Evolutionary conservation across 768 basidiomycete genomes (phyloP), one percentile per base, ranked within the genome.

Genomic region (Hebeloma cylindrosporum): DNA sequence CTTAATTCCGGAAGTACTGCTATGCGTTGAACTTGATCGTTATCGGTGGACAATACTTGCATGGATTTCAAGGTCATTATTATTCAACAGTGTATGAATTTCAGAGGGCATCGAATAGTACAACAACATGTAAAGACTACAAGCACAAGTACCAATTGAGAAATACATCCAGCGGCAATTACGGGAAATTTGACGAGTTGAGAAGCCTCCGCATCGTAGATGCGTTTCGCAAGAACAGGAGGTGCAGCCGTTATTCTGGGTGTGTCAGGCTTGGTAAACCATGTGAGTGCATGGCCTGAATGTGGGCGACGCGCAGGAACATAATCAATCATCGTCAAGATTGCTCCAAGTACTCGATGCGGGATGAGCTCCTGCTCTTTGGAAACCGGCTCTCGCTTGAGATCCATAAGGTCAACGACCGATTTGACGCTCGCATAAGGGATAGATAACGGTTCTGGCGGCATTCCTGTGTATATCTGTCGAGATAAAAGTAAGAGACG

Each of bases 1-100:
- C 43, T 68, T 32, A 60, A 51, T 28, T 48, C 60, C 11, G 53
- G 51, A 16, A 54, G 46, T 37, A 35, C 42, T 35, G 50, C 47
- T n/a, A 56, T 59, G 50, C 56, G 58, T 25, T 45, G 53, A 23
- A 48, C 40, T 30, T 56, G 42, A 40, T 14, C 10, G 28, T 18
- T 45, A 16, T 11, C 10, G 27, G 7, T 43, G 41, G 31, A 51
- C 38, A 31, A 20, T 43, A 43, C 14, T 43, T 5, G 23, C 17
- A 6, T 5, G 27, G 14, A 43, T 27, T 27, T 43, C 16, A n/a
- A n/a, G n/a, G n/a, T n/a, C n/a, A n/a, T n/a, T n/a, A n/a, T n/a
- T n/a, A n/a, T n/a, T n/a, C n/a, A n/a, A n/a, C n/a, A n/a, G n/a
- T n/a, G n/a, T n/a, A n/a, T n/a, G n/a, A n/a, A n/a, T n/a, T n/a